Conservation (phyloP, 2,329 filamentous ascomycete genomes). For the Aureobasidium subglaciale region DNA sequence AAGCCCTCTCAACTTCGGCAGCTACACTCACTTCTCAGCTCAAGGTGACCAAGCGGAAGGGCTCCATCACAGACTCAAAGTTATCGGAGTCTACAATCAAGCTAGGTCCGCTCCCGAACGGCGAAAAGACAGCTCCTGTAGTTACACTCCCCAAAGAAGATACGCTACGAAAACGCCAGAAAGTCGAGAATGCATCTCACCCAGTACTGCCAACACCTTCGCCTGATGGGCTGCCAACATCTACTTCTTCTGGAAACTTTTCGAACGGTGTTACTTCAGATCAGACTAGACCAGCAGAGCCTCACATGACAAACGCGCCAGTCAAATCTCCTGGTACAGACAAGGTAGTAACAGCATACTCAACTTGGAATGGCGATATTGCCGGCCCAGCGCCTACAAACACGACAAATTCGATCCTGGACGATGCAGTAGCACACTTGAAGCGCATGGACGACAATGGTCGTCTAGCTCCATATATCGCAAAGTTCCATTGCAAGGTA, state of each 20-base stretch:
- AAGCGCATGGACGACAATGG: constrained; percentile 56
- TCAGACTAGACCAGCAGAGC: constrained; percentile 59
- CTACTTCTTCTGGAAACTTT: too few species aligned
- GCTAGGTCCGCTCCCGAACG: too few species aligned
- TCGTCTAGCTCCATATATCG: constrained; percentile 65
- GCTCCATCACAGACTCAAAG: not conserved
- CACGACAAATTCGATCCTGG: constrained; percentile 66
- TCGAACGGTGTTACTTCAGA: too few species aligned
- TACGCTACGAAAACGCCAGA: constrained; percentile 5
- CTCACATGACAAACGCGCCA: constrained; percentile 60
- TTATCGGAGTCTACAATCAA: too few species aligned
- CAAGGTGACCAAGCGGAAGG: constrained; percentile 6
- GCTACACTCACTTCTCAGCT: constrained; percentile 9
- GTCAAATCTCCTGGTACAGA: constrained; percentile 66
- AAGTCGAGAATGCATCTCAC: constrained; percentile 14
- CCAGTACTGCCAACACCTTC: constrained; percentile 42
- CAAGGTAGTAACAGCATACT: constrained; percentile 47
- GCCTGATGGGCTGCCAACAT: constrained; percentile 28
- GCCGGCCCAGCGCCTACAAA: constrained; percentile 31
- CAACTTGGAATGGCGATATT: constrained; percentile 31
- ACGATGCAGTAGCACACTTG: constrained; percentile 68
- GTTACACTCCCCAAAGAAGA: constrained; percentile 21
- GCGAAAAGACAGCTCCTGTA: too few species aligned
- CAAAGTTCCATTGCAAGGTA: constrained; percentile 65
- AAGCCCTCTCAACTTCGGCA: constrained; percentile 11